These are phyloP conservation scores for Salix caprea DNA, from an alignment of 345 rosid genomes.

Conservation along the genomic window DNA sequence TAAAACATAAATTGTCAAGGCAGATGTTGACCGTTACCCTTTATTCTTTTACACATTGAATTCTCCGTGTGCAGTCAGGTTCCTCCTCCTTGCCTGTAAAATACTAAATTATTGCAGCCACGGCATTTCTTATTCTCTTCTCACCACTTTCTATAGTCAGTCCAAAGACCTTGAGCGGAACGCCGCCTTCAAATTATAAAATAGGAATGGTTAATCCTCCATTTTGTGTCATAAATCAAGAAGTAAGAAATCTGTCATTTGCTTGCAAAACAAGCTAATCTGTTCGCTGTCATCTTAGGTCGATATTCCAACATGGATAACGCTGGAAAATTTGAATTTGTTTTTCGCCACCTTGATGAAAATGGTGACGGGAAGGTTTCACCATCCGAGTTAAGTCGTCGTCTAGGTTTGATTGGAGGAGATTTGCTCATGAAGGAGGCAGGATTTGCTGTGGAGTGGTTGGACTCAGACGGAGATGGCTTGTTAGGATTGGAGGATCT, in stretches of 20 bases:
- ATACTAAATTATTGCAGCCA: background rate
- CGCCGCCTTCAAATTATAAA: background rate
- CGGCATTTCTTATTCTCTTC: background rate
- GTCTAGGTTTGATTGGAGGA: constrained; percentile 23
- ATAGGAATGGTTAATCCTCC: background rate
- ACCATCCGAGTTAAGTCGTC: constrained; percentile 32
- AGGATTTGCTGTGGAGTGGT: constrained; percentile 19
- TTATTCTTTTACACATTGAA: background rate
- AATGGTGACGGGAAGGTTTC: constrained; percentile 50
- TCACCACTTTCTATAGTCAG: background rate
- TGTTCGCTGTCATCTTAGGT: background rate
- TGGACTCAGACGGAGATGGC: constrained; percentile 50
- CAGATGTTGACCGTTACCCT: background rate
- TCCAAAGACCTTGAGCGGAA: background rate
- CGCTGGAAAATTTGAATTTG: constrained; percentile 15
- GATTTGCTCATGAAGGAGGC: constrained; percentile 31
- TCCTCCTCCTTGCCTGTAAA: constrained; percentile 12
- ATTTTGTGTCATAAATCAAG: background rate
- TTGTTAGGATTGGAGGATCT: constrained; percentile 43
- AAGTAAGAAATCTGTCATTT: background rate
- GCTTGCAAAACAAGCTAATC: background rate
- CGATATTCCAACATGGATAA: background rate
- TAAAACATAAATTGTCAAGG: background rate
- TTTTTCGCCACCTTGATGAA: constrained; percentile 34
- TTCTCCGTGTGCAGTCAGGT: constrained; percentile 1